Conservation (phyloP, 1,284 basidiomycete species). For the Sanghuangporus weigelae region DNA sequence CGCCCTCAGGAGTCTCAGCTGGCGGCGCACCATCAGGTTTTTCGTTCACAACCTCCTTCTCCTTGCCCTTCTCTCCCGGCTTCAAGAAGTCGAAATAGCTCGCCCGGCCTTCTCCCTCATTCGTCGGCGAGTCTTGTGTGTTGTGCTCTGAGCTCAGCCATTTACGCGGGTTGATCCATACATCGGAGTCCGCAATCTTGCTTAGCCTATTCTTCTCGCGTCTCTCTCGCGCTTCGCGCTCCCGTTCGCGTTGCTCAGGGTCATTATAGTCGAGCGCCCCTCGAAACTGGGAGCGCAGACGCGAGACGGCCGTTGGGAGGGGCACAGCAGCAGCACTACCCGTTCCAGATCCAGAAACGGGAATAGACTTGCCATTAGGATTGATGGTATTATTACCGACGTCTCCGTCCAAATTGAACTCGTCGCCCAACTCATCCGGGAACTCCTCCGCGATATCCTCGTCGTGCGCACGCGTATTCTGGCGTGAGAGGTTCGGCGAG, state of each 20-base stretch:
- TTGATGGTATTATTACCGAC: background rate
- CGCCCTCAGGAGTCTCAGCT: constrained; percentile 5
- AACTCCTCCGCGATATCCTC: background rate
- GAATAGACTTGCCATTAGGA: background rate
- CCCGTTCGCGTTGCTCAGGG: constrained; percentile 34
- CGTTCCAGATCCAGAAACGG: background rate
- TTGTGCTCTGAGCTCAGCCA: constrained; percentile 42
- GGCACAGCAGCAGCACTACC: background rate
- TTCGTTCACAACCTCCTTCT: constrained; percentile 11
- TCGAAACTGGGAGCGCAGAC: constrained; percentile 43
- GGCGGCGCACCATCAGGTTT: constrained; percentile 3
- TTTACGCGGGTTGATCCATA: constrained; percentile 41
- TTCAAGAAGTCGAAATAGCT: constrained; percentile 28
- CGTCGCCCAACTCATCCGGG: background rate
- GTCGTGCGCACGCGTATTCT: constrained; percentile 21
- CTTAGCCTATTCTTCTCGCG: constrained; percentile 53
- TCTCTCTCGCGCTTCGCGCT: constrained; percentile 40
- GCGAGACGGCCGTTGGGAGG: background rate
- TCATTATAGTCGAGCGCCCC: constrained; percentile 49
- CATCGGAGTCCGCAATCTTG: constrained; percentile 37
- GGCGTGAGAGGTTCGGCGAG: constrained; percentile 34
- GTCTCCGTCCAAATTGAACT: background rate
- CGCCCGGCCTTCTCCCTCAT: constrained; percentile 18
- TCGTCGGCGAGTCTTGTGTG: constrained; percentile 16
- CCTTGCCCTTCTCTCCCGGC: constrained; percentile 21